Percentiles rank a stretch among this genome's conserved stretches.
These are phyloP conservation scores for Pseudonectria foliicola DNA, from an alignment of 2,329 filamentous ascomycete species.

Conservation along the genomic window DNA sequence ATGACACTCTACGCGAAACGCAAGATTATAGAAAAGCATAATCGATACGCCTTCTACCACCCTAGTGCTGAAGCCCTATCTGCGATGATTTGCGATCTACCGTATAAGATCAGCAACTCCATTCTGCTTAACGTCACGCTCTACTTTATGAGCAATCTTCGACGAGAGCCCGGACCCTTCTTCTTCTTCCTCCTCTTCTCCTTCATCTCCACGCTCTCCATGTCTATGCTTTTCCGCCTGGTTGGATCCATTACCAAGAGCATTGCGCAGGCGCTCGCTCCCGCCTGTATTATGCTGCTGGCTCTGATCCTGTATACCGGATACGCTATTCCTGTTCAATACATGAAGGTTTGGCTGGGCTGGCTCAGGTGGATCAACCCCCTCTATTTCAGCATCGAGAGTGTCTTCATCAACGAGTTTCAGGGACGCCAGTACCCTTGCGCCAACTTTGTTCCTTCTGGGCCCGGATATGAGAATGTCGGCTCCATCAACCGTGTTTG, in stretches of 20 bases:
- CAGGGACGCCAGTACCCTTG: conserved; percentile 21
- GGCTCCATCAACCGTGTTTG: conserved; percentile 34
- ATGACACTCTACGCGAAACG: conserved; percentile 31
- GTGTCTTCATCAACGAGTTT: conserved; percentile 63
- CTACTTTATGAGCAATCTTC: conserved; percentile 43
- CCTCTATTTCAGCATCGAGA: conserved; percentile 59
- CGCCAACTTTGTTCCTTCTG: conserved; percentile 14
- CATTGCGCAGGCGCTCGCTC: conserved; percentile 38
- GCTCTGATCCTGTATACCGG: conserved; percentile 38
- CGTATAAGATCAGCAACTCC: conserved; percentile 33
- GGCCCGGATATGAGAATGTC: conserved; percentile 23
- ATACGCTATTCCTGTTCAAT: conserved; percentile 35
- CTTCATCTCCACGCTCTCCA: conserved; percentile 49
- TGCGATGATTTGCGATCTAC: conserved; percentile 35
- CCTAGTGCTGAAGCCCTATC: conserved; percentile 28
- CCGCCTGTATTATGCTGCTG: conserved; percentile 31
- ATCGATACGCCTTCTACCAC: conserved; percentile 34
- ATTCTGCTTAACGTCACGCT: conserved; percentile 38
- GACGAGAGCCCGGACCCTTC: conserved; percentile 36
- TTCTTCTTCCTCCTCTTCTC: conserved; percentile 40
- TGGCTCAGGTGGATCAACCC: conserved; percentile 65
- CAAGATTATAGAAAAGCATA: conserved; percentile 32
- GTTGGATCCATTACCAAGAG: conserved; percentile 43
- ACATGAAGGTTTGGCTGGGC: conserved; percentile 58
- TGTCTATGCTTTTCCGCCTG: conserved; percentile 55